Evolutionary conservation across 371 early-diverging fungal genomes (phyloP).

Genomic region (Lichtheimia corymbifera): DNA sequence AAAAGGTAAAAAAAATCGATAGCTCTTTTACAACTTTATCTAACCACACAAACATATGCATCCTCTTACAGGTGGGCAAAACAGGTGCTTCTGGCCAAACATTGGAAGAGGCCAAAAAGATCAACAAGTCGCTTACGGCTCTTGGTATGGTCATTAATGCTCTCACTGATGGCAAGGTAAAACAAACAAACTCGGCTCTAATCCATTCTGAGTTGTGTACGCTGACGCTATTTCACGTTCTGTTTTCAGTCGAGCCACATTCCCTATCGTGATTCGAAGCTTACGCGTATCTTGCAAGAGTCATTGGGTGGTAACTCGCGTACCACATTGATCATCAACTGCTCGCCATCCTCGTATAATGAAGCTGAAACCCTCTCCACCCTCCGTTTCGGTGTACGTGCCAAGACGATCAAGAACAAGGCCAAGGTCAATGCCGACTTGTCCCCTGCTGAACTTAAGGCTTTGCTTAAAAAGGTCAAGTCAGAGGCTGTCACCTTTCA

Average conservation of each 20-base stretch:
- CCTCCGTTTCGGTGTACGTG: conserved; percentile 95
- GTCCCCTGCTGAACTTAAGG: conserved; percentile 91
- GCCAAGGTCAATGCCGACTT: conserved; percentile 97
- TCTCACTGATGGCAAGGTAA: conserved; percentile 88
- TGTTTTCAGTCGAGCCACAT: conserved; percentile 83
- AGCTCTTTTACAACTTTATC: not conserved
- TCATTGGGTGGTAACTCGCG: conserved; percentile 97
- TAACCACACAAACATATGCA: not conserved
- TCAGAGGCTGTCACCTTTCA: conserved; percentile 78
- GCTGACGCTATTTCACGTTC: not conserved
- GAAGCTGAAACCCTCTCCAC: conserved; percentile 95
- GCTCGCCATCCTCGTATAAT: conserved; percentile 95
- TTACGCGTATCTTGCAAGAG: conserved; percentile 98
- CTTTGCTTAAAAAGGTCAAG: conserved; percentile 86
- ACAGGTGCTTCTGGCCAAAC: conserved; percentile 99
- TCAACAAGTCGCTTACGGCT: conserved; percentile 98
- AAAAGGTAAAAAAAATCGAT: conserved; percentile 63
- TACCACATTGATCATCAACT: conserved; percentile 96
- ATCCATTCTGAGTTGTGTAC: too few relatives aligned
- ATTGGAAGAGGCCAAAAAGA: conserved; percentile 99
- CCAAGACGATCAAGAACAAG: conserved; percentile 98
- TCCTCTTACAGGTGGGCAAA: conserved; percentile 70
- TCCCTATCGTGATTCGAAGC: conserved; percentile 98
- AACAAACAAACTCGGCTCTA: too few relatives aligned
- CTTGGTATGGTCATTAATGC: conserved; percentile 99